Conservation (phyloP, 139 green algal species). For the Axilococcus clingmanii region DNA sequence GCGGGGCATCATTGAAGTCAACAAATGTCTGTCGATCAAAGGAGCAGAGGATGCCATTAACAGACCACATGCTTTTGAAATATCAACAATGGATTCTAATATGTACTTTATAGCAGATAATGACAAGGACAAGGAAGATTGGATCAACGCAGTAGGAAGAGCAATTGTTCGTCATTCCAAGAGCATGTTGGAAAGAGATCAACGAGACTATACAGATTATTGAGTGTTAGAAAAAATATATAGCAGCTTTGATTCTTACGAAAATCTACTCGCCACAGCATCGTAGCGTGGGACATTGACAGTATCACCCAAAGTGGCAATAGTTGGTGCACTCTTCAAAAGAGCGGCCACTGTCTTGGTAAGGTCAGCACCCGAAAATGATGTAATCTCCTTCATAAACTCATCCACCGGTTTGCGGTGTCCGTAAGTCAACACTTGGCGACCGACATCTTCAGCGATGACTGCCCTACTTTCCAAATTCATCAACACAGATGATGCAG, state of each 20-base stretch:
- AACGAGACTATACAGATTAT: conserved; percentile 14
- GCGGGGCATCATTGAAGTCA: conserved; percentile 85
- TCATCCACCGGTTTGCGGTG: conserved; percentile 34
- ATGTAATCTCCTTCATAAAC: conserved; percentile 28
- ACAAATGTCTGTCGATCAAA: conserved; percentile 94
- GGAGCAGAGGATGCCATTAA: conserved; percentile 93
- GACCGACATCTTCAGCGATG: conserved; percentile 90
- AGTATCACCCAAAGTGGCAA: conserved; percentile 41
- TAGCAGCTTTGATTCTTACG: conserved; percentile 1
- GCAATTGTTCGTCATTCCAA: conserved; percentile 90
- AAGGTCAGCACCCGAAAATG: conserved; percentile 36
- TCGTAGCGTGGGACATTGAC: conserved; percentile 33
- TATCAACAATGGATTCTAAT: conserved; percentile 65
- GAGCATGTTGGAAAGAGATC: conserved; percentile 32
- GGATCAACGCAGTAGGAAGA: conserved; percentile 94
- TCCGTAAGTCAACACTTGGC: conserved; percentile 91
- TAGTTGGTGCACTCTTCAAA: conserved; percentile 36
- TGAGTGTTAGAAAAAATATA: conserved; percentile 2
- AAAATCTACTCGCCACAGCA: conserved; percentile 26
- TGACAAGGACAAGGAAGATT: conserved; percentile 92
- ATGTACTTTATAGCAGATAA: conserved; percentile 79
- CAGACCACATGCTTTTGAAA: conserved; percentile 92
- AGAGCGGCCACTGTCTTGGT: conserved; percentile 21
- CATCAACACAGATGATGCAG: conserved; percentile 70
- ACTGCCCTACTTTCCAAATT: conserved; percentile 87